These are phyloP conservation scores for Pterula multifida DNA, from an alignment of 1,284 basidiomycete species.

Conservation along the genomic window DNA sequence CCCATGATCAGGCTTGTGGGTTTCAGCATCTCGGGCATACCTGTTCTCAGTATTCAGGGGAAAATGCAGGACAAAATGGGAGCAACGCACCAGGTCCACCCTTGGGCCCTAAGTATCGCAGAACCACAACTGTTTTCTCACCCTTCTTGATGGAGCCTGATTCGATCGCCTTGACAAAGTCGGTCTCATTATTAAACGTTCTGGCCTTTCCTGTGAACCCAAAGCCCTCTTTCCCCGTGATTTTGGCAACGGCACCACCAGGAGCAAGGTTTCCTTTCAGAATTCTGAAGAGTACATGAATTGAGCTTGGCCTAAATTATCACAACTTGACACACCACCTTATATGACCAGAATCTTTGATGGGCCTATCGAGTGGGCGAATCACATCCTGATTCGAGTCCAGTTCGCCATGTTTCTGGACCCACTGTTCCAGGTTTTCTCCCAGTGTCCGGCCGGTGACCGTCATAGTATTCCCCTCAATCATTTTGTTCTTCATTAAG, in stretches of 20 bases:
- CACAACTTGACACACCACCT: constrained; percentile 38
- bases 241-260: constrained; percentile 88
- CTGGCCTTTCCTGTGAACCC: constrained; percentile 76
- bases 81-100: constrained; percentile 67
- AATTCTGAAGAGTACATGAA: constrained; percentile 48
- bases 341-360: constrained; percentile 82
- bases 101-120: constrained; percentile 83
- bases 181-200: constrained; percentile 76
- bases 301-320: too few relatives aligned
- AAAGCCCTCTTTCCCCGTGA: constrained; percentile 88
- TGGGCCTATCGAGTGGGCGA: constrained; percentile 73
- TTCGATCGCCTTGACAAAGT: constrained; percentile 73
- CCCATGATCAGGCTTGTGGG: constrained; percentile 88
- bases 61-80: constrained; percentile 7
- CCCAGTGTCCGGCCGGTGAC: constrained; percentile 81
- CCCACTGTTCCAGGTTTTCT: constrained; percentile 83
- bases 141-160: constrained; percentile 71
- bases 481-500: constrained; percentile 69
- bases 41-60: constrained; percentile 21
- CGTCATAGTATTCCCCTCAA: constrained; percentile 80
- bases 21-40: constrained; percentile 95
- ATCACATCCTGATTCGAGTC: constrained; percentile 69
- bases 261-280: constrained; percentile 84
- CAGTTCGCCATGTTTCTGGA: constrained; percentile 66
- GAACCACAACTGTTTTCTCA: constrained; percentile 83